A percentile compares a stretch with the other conserved stretches of the same genome.
Evolutionary conservation across 768 basidiomycete genomes (phyloP).

Genomic region (Pleurotus platypus): DNA sequence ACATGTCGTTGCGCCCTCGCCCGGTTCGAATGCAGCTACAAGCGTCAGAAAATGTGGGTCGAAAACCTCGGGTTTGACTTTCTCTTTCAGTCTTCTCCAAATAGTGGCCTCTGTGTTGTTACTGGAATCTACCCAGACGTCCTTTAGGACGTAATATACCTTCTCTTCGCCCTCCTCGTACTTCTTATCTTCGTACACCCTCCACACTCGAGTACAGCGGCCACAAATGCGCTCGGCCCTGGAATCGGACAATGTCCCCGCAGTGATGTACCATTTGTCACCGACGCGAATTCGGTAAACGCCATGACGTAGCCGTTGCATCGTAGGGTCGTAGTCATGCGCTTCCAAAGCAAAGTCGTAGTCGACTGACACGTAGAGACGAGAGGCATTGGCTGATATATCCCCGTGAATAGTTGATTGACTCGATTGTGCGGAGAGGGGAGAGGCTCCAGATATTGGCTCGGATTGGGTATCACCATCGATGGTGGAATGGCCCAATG

Average conservation of each 20-base stretch:
- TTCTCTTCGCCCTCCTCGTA: background rate
- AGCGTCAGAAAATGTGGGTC: background rate
- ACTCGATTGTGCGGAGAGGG: no score
- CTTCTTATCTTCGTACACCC: background rate
- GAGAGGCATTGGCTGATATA: no score
- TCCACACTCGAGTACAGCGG: conserved; percentile 11
- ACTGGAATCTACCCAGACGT: background rate
- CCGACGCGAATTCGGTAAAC: conserved; percentile 8
- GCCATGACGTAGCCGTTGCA: background rate
- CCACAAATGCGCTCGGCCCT: background rate
- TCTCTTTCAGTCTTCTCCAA: background rate
- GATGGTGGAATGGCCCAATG: no score
- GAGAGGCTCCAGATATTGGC: no score
- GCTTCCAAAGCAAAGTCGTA: background rate
- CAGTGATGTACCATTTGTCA: conserved; percentile 2
- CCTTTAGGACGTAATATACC: background rate
- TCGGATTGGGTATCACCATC: no score
- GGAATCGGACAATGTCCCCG: conserved; percentile 1
- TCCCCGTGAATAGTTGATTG: no score
- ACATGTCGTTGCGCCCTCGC: background rate
- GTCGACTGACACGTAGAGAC: background rate
- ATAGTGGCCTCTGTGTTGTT: background rate
- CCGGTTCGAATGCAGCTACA: background rate
- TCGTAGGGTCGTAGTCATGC: conserved; percentile 14
- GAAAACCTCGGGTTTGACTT: background rate